A percentile compares a stretch with the other conserved stretches of the same genome.
Evolutionary conservation across 176 grass and related monocot species (phyloP).

Genomic region (Thinopyrum elongatum): DNA sequence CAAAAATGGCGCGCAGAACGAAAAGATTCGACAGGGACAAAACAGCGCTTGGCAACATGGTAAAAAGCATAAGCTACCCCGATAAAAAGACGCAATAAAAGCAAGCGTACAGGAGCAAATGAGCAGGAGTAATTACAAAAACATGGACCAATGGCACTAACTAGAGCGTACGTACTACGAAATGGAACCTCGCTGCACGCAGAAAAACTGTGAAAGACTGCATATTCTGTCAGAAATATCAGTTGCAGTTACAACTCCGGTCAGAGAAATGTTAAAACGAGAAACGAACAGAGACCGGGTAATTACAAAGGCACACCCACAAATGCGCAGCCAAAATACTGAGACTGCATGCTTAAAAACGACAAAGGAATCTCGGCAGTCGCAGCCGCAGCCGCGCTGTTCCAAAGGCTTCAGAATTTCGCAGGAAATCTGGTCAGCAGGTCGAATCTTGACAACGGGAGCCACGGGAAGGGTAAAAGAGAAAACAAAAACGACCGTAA

Average conservation of each 20-base stretch:
- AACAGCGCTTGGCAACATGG: constrained; percentile 12
- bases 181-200: constrained; percentile 34
- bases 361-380: constrained; percentile 38
- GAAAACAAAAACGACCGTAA: not conserved
- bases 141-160: constrained; percentile 21
- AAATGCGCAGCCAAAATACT: constrained; percentile 15
- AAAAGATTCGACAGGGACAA: not conserved
- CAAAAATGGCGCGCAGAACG: not conserved
- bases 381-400: not conserved
- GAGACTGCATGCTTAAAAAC: not conserved
- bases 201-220: not conserved
- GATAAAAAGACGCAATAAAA: constrained; percentile 6
- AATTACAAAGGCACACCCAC: constrained; percentile 17
- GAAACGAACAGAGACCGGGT: constrained; percentile 1
- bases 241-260: not conserved
- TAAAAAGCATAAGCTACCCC: not conserved
- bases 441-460: constrained; percentile 26
- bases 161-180: not conserved
- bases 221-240: constrained; percentile 24
- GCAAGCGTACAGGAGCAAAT: not conserved
- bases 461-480: not conserved
- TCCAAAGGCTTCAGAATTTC: constrained; percentile 33
- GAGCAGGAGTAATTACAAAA: constrained; percentile 26
- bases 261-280: constrained; percentile 27
- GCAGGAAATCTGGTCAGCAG: constrained; percentile 14